Evolutionary conservation across 176 grass and related monocot species (phyloP).

Genomic region (Aegilops tauschii): DNA sequence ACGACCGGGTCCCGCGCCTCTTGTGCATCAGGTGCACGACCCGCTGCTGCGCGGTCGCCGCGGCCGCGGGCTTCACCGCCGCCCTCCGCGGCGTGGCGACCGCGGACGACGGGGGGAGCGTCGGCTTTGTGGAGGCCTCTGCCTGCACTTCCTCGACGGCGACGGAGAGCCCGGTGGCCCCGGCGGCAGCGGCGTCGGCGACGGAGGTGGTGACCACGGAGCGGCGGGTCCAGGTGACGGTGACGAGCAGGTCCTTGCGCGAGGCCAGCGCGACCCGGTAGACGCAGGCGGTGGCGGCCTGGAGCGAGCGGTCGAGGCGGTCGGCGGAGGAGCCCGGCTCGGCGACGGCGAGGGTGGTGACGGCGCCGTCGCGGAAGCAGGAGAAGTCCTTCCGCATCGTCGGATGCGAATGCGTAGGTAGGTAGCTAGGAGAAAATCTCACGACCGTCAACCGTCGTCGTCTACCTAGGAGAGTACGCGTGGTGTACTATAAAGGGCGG

Average conservation of each 20-base stretch:
- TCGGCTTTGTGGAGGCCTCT: background rate
- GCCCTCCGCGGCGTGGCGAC: constrained; percentile 23
- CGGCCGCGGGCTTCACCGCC: background rate
- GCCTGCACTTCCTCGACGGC: constrained; percentile 23
- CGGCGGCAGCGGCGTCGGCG: background rate
- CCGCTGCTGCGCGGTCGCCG: background rate
- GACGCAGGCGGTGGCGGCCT: constrained; percentile 35
- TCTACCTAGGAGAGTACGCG: background rate
- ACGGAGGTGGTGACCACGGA: background rate
- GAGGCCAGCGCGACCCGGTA: constrained; percentile 41
- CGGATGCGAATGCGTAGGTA: background rate
- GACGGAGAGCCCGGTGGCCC: constrained; percentile 30
- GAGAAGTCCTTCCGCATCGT: constrained; percentile 75
- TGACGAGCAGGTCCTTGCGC: constrained; percentile 53
- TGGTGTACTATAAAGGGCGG: background rate
- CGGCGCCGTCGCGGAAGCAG: constrained; percentile 64
- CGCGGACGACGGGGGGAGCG: background rate
- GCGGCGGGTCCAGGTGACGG: constrained; percentile 60
- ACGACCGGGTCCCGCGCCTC: constrained; percentile 55
- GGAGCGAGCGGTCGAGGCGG: constrained; percentile 50
- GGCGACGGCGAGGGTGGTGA: constrained; percentile 24
- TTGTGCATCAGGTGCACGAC: constrained; percentile 31
- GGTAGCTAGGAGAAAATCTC: background rate
- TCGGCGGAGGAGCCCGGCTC: background rate
- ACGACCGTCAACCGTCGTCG: background rate